phyloP scores from a whole-genome alignment of 106 monocot genomes.

The Agapanthus africanus region DNA sequence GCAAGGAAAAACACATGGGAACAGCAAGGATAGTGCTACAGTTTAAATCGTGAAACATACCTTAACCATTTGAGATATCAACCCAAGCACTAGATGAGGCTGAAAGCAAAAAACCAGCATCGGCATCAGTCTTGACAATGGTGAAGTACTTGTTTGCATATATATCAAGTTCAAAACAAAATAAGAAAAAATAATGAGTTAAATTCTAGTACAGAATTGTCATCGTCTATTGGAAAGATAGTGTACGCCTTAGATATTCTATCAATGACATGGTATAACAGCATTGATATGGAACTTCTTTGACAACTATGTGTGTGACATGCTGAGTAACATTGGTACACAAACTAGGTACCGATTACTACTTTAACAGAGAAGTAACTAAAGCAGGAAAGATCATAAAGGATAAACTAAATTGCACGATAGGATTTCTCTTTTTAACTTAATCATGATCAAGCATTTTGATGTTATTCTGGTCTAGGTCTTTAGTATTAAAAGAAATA shows the following conservation, averaged over 20 bases:
- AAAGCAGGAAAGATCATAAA: neutral
- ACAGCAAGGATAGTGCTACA: neutral
- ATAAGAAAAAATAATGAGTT: neutral
- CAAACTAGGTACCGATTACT: too few species aligned
- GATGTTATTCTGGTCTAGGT: too few species aligned
- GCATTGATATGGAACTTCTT: too few species aligned
- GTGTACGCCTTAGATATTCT: neutral
- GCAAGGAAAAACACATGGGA: neutral
- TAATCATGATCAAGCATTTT: too few species aligned
- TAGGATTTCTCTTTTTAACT: too few species aligned
- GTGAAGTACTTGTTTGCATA: neutral
- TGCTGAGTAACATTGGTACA: too few species aligned
- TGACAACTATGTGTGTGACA: too few species aligned
- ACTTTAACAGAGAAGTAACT: neutral
- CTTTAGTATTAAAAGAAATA: too few species aligned
- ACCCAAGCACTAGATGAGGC: constrained; percentile 40
- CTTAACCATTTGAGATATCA: constrained; percentile 48
- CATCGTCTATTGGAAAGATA: neutral
- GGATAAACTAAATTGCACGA: neutral
- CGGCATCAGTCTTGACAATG: constrained; percentile 12
- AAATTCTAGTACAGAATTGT: neutral
- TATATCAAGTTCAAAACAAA: neutral
- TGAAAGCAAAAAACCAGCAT: constrained; percentile 11
- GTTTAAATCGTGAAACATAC: constrained; percentile 13
- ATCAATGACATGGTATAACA: neutral